Evolutionary conservation across 192 early-diverging fungal species (phyloP).

Genomic region (Funneliformis geosporum): DNA sequence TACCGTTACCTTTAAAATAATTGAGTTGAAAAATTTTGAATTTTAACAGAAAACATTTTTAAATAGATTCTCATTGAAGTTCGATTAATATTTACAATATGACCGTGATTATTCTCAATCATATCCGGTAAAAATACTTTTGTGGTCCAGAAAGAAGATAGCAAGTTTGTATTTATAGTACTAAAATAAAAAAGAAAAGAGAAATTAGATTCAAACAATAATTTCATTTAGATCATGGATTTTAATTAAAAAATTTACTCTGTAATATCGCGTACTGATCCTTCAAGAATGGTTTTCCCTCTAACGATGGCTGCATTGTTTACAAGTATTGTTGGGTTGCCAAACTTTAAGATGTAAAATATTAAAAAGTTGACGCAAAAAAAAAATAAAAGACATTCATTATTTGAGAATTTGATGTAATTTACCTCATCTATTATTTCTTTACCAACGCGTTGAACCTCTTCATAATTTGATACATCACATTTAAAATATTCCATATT

Average conservation of each 20-base stretch:
- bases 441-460: conserved; percentile 51
- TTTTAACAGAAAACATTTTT: neutral
- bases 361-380: neutral
- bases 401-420: neutral
- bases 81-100: conserved; percentile 62
- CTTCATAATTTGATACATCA: conserved; percentile 56
- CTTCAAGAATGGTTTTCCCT: conserved; percentile 63
- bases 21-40: neutral
- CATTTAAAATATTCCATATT: conserved; percentile 54
- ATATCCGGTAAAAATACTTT: conserved; percentile 77
- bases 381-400: neutral
- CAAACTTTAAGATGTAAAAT: conserved; percentile 45
- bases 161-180: conserved; percentile 69
- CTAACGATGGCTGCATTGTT: conserved; percentile 81
- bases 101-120: conserved; percentile 70
- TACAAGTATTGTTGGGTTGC: conserved; percentile 75
- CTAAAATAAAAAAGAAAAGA: conserved; percentile 36
- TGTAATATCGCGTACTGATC: conserved; percentile 62
- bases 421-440: conserved; percentile 47
- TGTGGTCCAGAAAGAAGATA: conserved; percentile 73
- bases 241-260: conserved; percentile 33
- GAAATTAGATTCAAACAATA: neutral
- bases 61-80: too few relatives aligned
- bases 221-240: neutral
- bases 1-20: conserved; percentile 39